Base-by-base conservation (phyloP, 257 asterid species). In the Lithospermum erythrorhizon region DNA sequence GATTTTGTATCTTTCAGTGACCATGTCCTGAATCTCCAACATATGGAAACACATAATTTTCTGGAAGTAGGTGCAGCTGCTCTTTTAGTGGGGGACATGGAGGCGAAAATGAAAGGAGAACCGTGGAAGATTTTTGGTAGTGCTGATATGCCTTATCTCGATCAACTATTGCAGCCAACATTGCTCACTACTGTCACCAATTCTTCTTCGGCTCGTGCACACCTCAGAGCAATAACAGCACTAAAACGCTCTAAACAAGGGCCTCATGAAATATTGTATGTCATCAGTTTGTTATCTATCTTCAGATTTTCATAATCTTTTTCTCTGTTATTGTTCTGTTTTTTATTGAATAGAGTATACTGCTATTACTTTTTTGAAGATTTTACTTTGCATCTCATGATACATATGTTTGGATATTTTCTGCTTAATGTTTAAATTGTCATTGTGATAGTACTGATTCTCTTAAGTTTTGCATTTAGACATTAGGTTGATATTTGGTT, bases 31-130 rank as follows among this genome's bases (percentile, higher is more conserved):
- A 84, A 80, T 68, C 83, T 83, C 71, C 87, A 85, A 79, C 96
- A 85, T 57, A 73, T 85, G 66, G 75, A 71, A 52, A 68, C 85
- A 65, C 94, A 76, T 76, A 86, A 87, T 79, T 87, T 93, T 71
- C 82, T 93, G 58, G 97, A 93, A 85, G 89, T 93, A 58, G 97
- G 99, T 63, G 99, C 99, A 37, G 99, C 99, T 61, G 97, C 97
- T 76, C 96, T 93, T 74, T 94, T 93, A 74, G 87, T 93, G 11
- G 97, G 96, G 66, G 99, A 93, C 74, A 78, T 89, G 96, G 99
- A 93, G 70, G 83, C 96, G 53, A 89, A 83, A 82, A 83, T 84
- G 82, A 89, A 89, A 83, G 99, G 95, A 64, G 86, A 87, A 72
- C 81, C 96, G 54, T 89, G 96, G 97, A 83, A 67, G 66, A 48